Evolutionary conservation across 129 eudicot genomes (phyloP).

Genomic region (Centrapalus pauciflorus): DNA sequence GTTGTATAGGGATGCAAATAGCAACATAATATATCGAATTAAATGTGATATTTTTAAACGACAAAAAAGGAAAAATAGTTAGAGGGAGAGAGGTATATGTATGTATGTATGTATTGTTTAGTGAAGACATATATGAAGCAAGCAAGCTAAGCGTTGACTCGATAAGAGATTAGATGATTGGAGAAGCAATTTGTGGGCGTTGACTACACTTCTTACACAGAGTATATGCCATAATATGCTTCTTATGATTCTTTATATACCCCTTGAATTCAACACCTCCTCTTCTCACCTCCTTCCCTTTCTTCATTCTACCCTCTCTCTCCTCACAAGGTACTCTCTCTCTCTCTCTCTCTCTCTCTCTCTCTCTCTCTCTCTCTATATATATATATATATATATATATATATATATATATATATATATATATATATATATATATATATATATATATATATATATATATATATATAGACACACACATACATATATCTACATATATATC

Average conservation of each 20-base stretch:
- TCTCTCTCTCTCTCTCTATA: no score
- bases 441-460: no score
- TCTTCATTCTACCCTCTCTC: slow-evolving; percentile 11
- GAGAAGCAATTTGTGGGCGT: slow-evolving; percentile 12
- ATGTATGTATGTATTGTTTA: no score
- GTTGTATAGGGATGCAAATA: no score
- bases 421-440: no score
- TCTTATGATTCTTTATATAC: slow-evolving; percentile 14
- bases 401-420: no score
- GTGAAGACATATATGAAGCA: slow-evolving; percentile 7
- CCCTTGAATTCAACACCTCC: background rate
- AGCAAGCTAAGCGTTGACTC: slow-evolving; percentile 18
- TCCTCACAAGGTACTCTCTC: slow-evolving; percentile 21
- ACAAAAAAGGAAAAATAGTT: no score
- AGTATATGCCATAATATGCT: slow-evolving; percentile 27
- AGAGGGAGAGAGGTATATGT: no score
- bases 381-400: no score
- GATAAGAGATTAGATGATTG: background rate
- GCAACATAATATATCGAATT: no score
- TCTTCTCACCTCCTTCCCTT: background rate
- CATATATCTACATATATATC: background rate
- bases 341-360: background rate
- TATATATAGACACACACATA: no score
- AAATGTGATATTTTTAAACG: no score
- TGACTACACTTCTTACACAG: background rate